A percentile compares a stretch with the other conserved stretches of the same genome.
These are phyloP conservation scores for Obba rivulosa DNA, from an alignment of 768 basidiomycete genomes.

Conservation along the genomic window DNA sequence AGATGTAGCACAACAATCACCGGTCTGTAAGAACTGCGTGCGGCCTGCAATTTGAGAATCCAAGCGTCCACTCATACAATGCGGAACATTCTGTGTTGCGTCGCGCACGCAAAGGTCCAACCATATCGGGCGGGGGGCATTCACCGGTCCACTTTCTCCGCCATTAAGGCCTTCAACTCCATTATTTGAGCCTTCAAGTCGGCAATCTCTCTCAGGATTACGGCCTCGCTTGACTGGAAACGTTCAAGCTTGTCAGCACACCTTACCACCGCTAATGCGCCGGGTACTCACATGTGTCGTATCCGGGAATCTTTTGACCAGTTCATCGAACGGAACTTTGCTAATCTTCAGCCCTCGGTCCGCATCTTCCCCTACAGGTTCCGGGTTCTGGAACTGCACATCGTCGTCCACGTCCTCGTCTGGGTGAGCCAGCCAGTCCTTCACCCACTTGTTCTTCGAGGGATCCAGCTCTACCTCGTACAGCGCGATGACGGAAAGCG, in stretches of 20 bases:
- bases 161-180: constrained; percentile 31
- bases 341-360: constrained; percentile 59
- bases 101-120: too few relatives aligned
- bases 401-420: constrained; percentile 57
- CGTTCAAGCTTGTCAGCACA: not conserved
- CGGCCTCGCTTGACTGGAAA: constrained; percentile 61
- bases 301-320: constrained; percentile 71
- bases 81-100: too few relatives aligned
- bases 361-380: constrained; percentile 48
- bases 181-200: constrained; percentile 43
- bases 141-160: constrained; percentile 9
- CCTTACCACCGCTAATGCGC: not conserved
- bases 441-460: constrained; percentile 55
- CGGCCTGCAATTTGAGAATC: too few relatives aligned
- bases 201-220: constrained; percentile 59
- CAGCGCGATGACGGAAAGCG: constrained; percentile 67
- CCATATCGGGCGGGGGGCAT: not conserved
- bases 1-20: constrained; percentile 4
- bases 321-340: constrained; percentile 61
- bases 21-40: too few relatives aligned
- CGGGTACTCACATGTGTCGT: constrained; percentile 51
- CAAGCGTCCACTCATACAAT: too few relatives aligned
- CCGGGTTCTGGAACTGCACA: constrained; percentile 53
- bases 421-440: constrained; percentile 56
- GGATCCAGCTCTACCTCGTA: constrained; percentile 58